Percentiles rank a stretch among this genome's conserved stretches.
Conservation (phyloP, 352 stramenopile species). For the Aphanomyces astaci region DNA sequence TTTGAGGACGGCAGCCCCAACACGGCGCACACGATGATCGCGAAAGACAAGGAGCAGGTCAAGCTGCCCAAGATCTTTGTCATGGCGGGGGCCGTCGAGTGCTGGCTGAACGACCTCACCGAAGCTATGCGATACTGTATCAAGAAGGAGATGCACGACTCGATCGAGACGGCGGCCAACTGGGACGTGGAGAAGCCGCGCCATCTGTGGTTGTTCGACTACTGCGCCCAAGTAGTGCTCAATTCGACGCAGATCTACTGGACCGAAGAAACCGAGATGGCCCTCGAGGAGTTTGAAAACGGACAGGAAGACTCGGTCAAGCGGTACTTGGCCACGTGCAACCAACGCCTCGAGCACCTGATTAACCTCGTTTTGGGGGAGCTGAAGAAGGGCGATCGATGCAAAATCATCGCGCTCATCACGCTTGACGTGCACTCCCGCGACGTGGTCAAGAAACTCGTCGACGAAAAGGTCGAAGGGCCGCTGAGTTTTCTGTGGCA, state of each 20-base stretch:
- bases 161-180: constrained; percentile 77
- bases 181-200: constrained; percentile 94
- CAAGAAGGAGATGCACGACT: constrained; percentile 81
- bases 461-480: constrained; percentile 84
- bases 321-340: constrained; percentile 69
- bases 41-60: constrained; percentile 67
- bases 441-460: constrained; percentile 87
- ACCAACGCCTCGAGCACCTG: constrained; percentile 82
- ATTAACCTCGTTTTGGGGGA: constrained; percentile 89
- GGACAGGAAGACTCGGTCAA: constrained; percentile 83
- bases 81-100: constrained; percentile 77
- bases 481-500: constrained; percentile 84
- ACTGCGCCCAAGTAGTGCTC: constrained; percentile 86
- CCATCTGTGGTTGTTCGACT: constrained; percentile 97
- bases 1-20: constrained; percentile 76
- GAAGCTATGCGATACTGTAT: constrained; percentile 80
- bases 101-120: constrained; percentile 81
- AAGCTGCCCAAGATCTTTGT: constrained; percentile 64
- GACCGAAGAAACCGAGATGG: constrained; percentile 94
- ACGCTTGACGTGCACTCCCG: constrained; percentile 94
- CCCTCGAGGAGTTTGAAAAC: constrained; percentile 82
- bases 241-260: constrained; percentile 90
- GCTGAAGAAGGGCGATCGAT: constrained; percentile 81
- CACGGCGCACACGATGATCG: constrained; percentile 78
- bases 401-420: constrained; percentile 94